Conservation (phyloP, 345 rosid species). For the Syzygium grande region DNA sequence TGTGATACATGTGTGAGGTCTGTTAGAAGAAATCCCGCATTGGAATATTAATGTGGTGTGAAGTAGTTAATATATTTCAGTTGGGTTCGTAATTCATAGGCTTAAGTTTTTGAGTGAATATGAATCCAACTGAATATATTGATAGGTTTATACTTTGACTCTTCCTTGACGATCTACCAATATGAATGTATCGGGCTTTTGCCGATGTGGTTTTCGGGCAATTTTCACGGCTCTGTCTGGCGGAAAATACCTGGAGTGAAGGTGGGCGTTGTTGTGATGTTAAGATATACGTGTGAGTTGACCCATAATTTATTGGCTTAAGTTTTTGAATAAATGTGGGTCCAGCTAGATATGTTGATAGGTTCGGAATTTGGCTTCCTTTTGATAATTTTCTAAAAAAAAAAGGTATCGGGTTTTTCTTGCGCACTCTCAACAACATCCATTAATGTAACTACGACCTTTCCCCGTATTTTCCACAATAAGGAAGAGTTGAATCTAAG, state of each 20-base stretch:
- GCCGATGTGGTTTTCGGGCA: accelerated
- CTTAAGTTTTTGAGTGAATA: neutral
- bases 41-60: neutral
- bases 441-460: neutral
- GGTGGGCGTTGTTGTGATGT: neutral
- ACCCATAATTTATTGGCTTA: neutral
- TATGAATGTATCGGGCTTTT: neutral
- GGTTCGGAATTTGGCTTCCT: neutral
- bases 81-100: neutral
- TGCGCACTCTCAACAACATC: neutral
- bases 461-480: neutral
- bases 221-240: neutral
- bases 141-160: neutral
- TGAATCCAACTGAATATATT: neutral
- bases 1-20: neutral
- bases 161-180: neutral
- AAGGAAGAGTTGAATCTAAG: neutral
- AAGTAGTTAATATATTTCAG: neutral
- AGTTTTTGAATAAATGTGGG: neutral
- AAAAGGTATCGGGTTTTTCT: neutral
- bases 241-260: neutral
- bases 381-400: neutral
- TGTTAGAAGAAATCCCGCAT: neutral
- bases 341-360: neutral
- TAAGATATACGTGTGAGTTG: neutral